Percentiles rank a stretch among this genome's conserved stretches.
Conservation (phyloP, 345 rosid species). For the Cardamine resedifolia region DNA sequence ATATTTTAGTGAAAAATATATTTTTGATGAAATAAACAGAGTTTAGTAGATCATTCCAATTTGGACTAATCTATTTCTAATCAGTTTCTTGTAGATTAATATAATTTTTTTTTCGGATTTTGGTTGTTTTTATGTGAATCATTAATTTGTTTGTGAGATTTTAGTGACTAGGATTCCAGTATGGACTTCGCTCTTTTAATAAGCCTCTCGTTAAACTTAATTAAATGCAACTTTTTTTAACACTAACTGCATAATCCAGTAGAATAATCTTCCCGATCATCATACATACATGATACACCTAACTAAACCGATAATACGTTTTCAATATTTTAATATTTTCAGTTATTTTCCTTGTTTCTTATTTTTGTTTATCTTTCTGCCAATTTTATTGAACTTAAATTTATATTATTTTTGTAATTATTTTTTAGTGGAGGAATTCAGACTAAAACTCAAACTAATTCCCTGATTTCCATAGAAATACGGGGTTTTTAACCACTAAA, state of each 20-base stretch:
- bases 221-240: neutral
- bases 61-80: neutral
- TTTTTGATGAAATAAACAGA: neutral
- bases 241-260: neutral
- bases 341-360: too few relatives aligned
- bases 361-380: neutral
- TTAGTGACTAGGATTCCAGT: constrained; percentile 17
- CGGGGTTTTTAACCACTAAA: neutral
- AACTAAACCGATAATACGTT: neutral
- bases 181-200: neutral
- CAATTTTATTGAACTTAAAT: too few relatives aligned
- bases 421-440: too few relatives aligned
- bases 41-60: constrained; percentile 6
- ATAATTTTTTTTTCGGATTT: neutral
- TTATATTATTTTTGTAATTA: too few relatives aligned
- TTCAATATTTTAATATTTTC: neutral
- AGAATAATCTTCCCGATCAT: neutral
- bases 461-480: too few relatives aligned
- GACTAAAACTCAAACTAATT: neutral
- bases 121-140: neutral
- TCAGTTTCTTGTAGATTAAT: constrained; percentile 3
- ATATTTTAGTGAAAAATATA: neutral
- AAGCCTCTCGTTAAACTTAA: neutral
- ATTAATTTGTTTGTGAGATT: neutral
- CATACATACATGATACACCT: neutral